These are phyloP conservation scores for Melampsora americana DNA, from an alignment of 1,284 basidiomycete genomes.

Conservation along the genomic window DNA sequence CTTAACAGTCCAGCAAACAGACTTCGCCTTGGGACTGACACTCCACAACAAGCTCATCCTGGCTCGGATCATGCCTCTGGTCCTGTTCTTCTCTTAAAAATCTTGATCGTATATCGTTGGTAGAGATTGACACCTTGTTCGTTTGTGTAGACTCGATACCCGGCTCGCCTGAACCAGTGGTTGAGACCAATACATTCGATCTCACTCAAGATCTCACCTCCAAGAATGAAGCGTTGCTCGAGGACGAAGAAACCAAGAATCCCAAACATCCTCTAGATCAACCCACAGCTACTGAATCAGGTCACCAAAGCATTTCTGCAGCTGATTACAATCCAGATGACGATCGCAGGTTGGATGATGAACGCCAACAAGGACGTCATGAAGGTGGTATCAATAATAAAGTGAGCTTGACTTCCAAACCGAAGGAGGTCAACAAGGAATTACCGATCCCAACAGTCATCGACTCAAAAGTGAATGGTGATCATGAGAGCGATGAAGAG, in stretches of 20 bases:
- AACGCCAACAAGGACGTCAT: slow-evolving; percentile 58
- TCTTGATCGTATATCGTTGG: not conserved
- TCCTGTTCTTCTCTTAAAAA: slow-evolving; percentile 1
- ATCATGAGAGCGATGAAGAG: slow-evolving; percentile 60
- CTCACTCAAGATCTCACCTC: slow-evolving; percentile 39
- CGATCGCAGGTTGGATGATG: slow-evolving; percentile 76
- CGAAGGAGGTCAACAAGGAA: slow-evolving; percentile 55
- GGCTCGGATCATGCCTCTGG: slow-evolving; percentile 38
- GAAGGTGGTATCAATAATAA: slow-evolving; percentile 40
- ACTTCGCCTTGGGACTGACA: slow-evolving; percentile 30
- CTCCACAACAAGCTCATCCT: slow-evolving; percentile 33
- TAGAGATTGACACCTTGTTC: not conserved
- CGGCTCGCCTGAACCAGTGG: slow-evolving; percentile 37
- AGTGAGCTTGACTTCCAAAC: slow-evolving; percentile 56
- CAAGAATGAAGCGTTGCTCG: not conserved
- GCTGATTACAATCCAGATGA: slow-evolving; percentile 88
- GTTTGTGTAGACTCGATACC: slow-evolving; percentile 20
- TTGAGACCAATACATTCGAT: slow-evolving; percentile 40
- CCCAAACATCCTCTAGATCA: slow-evolving; percentile 35
- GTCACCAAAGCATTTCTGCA: slow-evolving; percentile 63
- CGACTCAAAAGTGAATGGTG: slow-evolving; percentile 62
- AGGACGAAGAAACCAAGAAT: slow-evolving; percentile 13
- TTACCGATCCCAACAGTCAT: slow-evolving; percentile 57
- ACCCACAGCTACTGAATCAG: slow-evolving; percentile 27
- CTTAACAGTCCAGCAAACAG: slow-evolving; percentile 29